These are phyloP conservation scores for Dactylonectria macrodidyma DNA, from an alignment of 2,329 filamentous ascomycete species.

Conservation along the genomic window DNA sequence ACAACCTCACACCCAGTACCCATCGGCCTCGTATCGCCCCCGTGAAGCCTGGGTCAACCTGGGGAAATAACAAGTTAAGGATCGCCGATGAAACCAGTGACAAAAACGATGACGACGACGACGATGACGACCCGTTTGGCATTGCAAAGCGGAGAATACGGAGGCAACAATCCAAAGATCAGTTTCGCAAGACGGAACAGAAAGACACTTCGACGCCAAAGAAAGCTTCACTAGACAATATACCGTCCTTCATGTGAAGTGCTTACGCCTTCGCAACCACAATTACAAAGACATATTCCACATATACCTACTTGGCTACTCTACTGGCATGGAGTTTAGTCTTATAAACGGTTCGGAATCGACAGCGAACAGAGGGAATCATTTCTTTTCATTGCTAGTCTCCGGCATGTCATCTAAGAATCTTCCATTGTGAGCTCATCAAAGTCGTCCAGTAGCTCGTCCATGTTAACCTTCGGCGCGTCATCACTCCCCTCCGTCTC, in stretches of 20 bases:
- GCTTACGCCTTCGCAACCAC: not conserved
- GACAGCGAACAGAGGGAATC: slow-evolving; percentile 29
- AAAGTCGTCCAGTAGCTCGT: slow-evolving; percentile 92
- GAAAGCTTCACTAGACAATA: slow-evolving; percentile 48
- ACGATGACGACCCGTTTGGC: slow-evolving; percentile 55
- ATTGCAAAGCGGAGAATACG: slow-evolving; percentile 49
- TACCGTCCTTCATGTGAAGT: slow-evolving; percentile 55
- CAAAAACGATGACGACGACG: slow-evolving; percentile 45
- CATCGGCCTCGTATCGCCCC: slow-evolving; percentile 26
- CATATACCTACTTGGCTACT: not conserved
- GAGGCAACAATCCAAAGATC: slow-evolving; percentile 51
- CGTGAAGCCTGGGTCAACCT: slow-evolving; percentile 10
- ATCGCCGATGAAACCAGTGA: slow-evolving; percentile 31
- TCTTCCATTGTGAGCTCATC: slow-evolving; percentile 76
- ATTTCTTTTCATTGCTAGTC: slow-evolving; percentile 44
- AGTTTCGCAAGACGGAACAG: slow-evolving; percentile 42
- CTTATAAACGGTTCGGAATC: not conserved
- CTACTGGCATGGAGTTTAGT: not conserved
- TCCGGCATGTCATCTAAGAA: slow-evolving; percentile 53
- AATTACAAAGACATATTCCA: not conserved
- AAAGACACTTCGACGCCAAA: slow-evolving; percentile 32
- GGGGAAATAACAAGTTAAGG: not conserved
- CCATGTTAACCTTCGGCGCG: slow-evolving; percentile 80
- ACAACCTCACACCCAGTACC: slow-evolving; percentile 7
- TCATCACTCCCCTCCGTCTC: slow-evolving; percentile 76